A percentile compares a stretch with the other conserved stretches of the same genome.
Evolutionary conservation across 2,329 filamentous ascomycete genomes (phyloP).

Genomic region (Akanthomyces lecanii): DNA sequence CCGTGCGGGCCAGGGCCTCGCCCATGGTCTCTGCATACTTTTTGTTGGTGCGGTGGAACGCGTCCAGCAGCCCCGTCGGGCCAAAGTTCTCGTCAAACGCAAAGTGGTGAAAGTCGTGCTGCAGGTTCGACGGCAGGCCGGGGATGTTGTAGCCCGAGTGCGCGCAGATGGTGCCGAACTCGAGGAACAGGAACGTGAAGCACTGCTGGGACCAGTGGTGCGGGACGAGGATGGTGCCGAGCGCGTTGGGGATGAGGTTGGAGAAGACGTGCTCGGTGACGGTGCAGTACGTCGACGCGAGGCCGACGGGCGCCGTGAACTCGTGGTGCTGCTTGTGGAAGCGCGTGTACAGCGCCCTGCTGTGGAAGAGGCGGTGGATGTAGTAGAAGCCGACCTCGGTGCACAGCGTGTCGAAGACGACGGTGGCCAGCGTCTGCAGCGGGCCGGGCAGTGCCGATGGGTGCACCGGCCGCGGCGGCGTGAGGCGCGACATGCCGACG

Average conservation of each 20-base stretch:
- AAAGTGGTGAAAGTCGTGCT: slow-evolving; percentile 23
- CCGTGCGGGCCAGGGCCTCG: slow-evolving; percentile 17
- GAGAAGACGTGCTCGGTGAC: slow-evolving; percentile 47
- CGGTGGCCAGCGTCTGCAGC: slow-evolving; percentile 13
- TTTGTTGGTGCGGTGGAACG: slow-evolving; percentile 15
- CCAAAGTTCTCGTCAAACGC: slow-evolving; percentile 22
- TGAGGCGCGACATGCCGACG: not conserved
- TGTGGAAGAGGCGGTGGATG: slow-evolving; percentile 45
- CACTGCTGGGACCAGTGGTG: slow-evolving; percentile 21
- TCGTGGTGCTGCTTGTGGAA: slow-evolving; percentile 51
- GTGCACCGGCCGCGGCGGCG: not conserved
- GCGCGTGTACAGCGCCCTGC: slow-evolving; percentile 37
- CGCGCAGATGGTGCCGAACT: slow-evolving; percentile 19
- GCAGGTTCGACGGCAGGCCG: slow-evolving; percentile 17
- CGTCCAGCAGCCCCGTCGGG: slow-evolving; percentile 19
- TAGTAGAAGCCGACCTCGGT: slow-evolving; percentile 48
- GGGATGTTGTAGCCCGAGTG: slow-evolving; percentile 21
- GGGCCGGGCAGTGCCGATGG: slow-evolving; percentile 13
- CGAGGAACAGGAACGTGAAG: slow-evolving; percentile 20
- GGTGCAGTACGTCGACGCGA: slow-evolving; percentile 49
- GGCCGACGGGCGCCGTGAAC: slow-evolving; percentile 47
- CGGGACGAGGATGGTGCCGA: slow-evolving; percentile 23
- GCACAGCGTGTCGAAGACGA: slow-evolving; percentile 19
- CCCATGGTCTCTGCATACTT: slow-evolving; percentile 17
- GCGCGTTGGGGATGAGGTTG: slow-evolving; percentile 43